Evolutionary conservation across 495 filamentous ascomycete genomes (phyloP).

Genomic region (Neurospora sp.): DNA sequence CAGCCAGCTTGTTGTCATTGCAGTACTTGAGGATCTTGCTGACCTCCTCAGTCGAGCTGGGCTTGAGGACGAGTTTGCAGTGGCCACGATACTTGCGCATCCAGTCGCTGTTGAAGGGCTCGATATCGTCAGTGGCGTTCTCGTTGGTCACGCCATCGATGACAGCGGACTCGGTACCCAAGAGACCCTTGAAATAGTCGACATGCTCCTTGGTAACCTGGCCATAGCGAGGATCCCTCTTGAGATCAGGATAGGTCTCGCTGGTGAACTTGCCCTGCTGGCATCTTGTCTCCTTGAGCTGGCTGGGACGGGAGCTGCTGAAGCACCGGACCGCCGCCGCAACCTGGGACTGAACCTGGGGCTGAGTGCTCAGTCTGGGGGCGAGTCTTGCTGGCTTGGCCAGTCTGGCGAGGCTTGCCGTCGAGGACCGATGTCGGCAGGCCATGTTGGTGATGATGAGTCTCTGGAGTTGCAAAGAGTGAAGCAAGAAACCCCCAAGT

Average conservation of each 20-base stretch:
- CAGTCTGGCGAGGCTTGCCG: constrained; percentile 1
- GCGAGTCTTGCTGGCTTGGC: constrained; percentile 4
- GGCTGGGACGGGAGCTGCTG: constrained; percentile 21
- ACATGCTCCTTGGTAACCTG: constrained; percentile 68
- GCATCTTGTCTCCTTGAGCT: constrained; percentile 8
- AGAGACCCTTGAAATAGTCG: constrained; percentile 60
- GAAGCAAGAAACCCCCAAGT: neutral
- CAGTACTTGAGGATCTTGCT: constrained; percentile 86
- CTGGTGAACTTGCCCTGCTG: constrained; percentile 61
- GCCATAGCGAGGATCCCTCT: constrained; percentile 65
- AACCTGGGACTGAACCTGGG: constrained; percentile 5
- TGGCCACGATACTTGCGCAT: constrained; percentile 98
- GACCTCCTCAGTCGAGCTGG: constrained; percentile 69
- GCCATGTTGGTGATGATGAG: constrained; percentile 11
- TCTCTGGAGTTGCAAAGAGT: neutral
- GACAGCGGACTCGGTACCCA: constrained; percentile 68
- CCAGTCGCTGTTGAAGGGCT: constrained; percentile 94
- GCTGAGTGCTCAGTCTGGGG: neutral
- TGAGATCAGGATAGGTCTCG: constrained; percentile 73
- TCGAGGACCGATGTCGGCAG: constrained; percentile 14
- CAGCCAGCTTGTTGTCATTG: constrained; percentile 80
- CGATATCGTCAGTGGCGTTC: constrained; percentile 61
- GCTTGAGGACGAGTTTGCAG: constrained; percentile 76
- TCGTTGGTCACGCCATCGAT: constrained; percentile 70
- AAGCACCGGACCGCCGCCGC: constrained; percentile 18